A percentile compares a stretch with the other conserved stretches of the same genome.
Conservation (phyloP, 1,139 yeast species). For the Saccharomyces hybrid region DNA sequence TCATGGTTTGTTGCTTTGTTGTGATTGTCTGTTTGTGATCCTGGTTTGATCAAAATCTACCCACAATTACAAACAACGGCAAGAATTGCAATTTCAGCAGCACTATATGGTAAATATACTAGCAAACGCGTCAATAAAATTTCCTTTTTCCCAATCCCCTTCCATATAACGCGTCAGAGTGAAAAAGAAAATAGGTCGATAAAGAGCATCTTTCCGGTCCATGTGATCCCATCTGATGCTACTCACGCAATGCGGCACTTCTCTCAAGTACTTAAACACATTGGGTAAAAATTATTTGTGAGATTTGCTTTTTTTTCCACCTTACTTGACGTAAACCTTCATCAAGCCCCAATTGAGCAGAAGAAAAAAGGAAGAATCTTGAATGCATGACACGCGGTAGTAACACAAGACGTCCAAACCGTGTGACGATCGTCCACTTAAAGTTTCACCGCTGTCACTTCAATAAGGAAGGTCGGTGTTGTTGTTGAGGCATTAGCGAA, state of each 20-base stretch:
- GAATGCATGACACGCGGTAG: not conserved
- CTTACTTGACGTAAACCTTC: not conserved
- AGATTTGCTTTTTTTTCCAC: not conserved
- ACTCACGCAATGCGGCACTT: not conserved
- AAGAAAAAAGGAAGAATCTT: not conserved
- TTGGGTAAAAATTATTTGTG: too few relatives aligned
- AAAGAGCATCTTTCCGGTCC: not conserved
- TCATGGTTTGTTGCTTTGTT: constrained; percentile 2
- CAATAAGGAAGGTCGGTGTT: not conserved
- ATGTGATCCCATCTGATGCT: not conserved
- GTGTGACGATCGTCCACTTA: not conserved
- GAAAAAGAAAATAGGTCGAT: not conserved
- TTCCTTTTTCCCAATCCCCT: not conserved
- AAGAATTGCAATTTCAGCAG: not conserved
- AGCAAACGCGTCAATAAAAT: not conserved
- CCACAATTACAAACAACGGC: not conserved
- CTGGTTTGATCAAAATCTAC: not conserved
- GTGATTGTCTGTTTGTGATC: not conserved
- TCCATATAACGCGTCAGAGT: not conserved
- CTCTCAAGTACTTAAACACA: not conserved
- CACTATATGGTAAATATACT: not conserved
- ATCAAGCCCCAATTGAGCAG: not conserved
- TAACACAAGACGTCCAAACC: not conserved
- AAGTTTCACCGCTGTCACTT: not conserved
- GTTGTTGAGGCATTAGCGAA: not conserved